A percentile compares a stretch with the other conserved stretches of the same genome.
These are phyloP conservation scores for Arabidopsis thaliana DNA, from an alignment of 345 rosid species.

Conservation along the genomic window TAIR10.1 NC_003070.9:19501501-19502000, in stretches of 20 bases:
- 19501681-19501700: conserved; percentile 98
- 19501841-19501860: conserved; percentile 9
- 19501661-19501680: conserved; percentile 99
- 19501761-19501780: conserved; percentile 98
- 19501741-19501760: conserved; percentile 99
- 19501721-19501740: conserved; percentile 98
- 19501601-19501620: background rate
- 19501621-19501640: conserved; percentile 23
- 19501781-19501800: conserved; percentile 95
- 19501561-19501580: conserved; percentile 2
- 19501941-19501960: conserved; percentile 99
- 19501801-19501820: conserved; percentile 57
- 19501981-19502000: conserved; percentile 19
- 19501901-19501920: conserved; percentile 98
- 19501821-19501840: conserved; percentile 28
- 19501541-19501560: conserved; percentile 23
- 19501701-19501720: conserved; percentile 99
- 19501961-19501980: conserved; percentile 66
- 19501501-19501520: background rate
- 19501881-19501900: conserved; percentile 57
- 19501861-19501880: conserved; percentile 31
- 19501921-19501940: conserved; percentile 95
- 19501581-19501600: conserved; percentile 5
- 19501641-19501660: conserved; percentile 76
- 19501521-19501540: conserved; percentile 18